Percentiles rank a stretch among this genome's conserved stretches.
Conservation (phyloP, 148 eudicot genomes). For the Amaranthus cruentus region DNA sequence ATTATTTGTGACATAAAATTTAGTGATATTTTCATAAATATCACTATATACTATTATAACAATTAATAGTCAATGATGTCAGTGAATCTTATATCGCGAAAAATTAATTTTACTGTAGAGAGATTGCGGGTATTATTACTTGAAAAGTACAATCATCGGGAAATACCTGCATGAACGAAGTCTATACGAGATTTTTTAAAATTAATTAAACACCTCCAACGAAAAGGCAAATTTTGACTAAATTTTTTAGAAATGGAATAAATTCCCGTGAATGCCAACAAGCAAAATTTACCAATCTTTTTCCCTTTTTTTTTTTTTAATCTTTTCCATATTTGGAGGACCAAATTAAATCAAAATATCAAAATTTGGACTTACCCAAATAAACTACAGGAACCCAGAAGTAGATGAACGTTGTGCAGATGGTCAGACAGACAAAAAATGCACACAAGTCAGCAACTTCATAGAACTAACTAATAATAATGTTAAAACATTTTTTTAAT, state of each 20-base stretch:
- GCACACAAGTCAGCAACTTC: constrained; percentile 51
- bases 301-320: neutral
- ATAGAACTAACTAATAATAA: constrained; percentile 21
- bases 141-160: too few relatives aligned
- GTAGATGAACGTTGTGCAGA: constrained; percentile 48
- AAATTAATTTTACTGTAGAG: too few relatives aligned
- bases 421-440: constrained; percentile 40
- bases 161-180: too few relatives aligned
- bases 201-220: neutral
- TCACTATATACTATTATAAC: too few relatives aligned
- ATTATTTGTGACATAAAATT: too few relatives aligned
- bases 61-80: too few relatives aligned
- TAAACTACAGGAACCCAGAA: constrained; percentile 57
- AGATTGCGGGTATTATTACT: too few relatives aligned
- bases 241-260: neutral
- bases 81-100: too few relatives aligned
- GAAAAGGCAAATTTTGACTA: neutral
- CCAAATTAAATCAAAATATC: neutral
- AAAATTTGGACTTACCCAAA: constrained; percentile 60
- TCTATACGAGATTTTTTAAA: too few relatives aligned
- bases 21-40: too few relatives aligned
- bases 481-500: neutral
- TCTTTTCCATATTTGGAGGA: neutral
- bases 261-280: constrained; percentile 4
- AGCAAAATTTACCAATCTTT: too few relatives aligned